Evolutionary conservation across 306 rosid species (phyloP).

Genomic region (Cicer judaicum): DNA sequence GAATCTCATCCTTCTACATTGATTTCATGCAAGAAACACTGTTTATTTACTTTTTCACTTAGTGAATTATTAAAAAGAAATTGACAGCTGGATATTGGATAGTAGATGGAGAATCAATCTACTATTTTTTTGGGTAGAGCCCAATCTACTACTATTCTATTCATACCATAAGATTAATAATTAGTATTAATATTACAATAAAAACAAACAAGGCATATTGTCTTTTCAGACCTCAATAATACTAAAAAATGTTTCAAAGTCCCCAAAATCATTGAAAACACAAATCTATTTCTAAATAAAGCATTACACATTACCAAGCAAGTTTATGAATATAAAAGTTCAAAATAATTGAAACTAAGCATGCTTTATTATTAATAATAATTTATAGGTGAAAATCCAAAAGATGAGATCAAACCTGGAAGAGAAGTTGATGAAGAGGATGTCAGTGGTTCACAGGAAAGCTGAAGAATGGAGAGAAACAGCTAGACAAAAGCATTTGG

Average conservation of each 20-base stretch:
- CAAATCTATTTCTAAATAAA: background rate
- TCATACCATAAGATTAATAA: conserved; percentile 8
- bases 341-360: conserved; percentile 35
- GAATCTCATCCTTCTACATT: background rate
- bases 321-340: background rate
- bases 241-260: conserved; percentile 3
- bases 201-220: conserved; percentile 38
- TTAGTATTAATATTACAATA: background rate
- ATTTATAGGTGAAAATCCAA: conserved; percentile 79
- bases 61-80: background rate
- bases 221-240: conserved; percentile 20
- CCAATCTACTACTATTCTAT: conserved; percentile 7
- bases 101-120: conserved; percentile 23
- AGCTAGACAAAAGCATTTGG: conserved; percentile 76
- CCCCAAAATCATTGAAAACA: conserved; percentile 38
- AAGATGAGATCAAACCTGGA: conserved; percentile 93
- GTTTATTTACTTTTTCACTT: background rate
- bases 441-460: conserved; percentile 81
- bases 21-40: conserved; percentile 8
- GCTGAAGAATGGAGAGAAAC: conserved; percentile 84
- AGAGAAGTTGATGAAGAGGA: conserved; percentile 92
- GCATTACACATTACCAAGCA: conserved; percentile 35
- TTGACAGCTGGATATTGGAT: conserved; percentile 37
- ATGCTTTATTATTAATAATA: background rate
- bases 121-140: background rate